Conservation (phyloP, 345 rosid species). For the Bruguiera parviflora region DNA sequence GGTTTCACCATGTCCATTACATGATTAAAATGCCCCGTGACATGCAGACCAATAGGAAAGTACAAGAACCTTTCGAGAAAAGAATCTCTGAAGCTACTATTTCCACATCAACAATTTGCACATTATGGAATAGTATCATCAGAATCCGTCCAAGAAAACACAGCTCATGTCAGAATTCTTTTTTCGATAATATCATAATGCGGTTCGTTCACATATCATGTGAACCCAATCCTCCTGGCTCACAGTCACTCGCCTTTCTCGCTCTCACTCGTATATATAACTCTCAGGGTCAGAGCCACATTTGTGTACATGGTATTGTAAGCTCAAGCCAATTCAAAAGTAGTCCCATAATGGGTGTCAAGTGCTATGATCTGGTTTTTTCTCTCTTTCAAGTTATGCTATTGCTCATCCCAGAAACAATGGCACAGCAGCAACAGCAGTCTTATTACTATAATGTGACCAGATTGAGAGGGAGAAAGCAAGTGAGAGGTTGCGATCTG, state of each 20-base stretch:
- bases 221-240: neutral
- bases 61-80: too few species aligned
- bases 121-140: neutral
- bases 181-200: neutral
- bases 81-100: neutral
- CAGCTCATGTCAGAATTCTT: neutral
- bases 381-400: conserved; percentile 20
- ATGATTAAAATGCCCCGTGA: neutral
- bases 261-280: neutral
- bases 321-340: neutral
- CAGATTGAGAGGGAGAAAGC: conserved; percentile 43
- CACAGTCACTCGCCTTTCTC: neutral
- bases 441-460: conserved; percentile 25
- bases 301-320: neutral
- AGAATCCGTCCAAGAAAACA: conserved; percentile 1
- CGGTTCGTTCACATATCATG: neutral
- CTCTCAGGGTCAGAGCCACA: neutral
- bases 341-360: conserved; percentile 2
- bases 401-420: conserved; percentile 18
- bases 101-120: neutral
- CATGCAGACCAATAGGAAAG: neutral
- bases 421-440: conserved; percentile 8
- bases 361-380: conserved; percentile 17
- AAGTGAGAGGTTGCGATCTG: conserved; percentile 58
- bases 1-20: neutral